Evolutionary conservation across 169 alveolate genomes (phyloP).

Genomic region (Plasmodium relictum): DNA sequence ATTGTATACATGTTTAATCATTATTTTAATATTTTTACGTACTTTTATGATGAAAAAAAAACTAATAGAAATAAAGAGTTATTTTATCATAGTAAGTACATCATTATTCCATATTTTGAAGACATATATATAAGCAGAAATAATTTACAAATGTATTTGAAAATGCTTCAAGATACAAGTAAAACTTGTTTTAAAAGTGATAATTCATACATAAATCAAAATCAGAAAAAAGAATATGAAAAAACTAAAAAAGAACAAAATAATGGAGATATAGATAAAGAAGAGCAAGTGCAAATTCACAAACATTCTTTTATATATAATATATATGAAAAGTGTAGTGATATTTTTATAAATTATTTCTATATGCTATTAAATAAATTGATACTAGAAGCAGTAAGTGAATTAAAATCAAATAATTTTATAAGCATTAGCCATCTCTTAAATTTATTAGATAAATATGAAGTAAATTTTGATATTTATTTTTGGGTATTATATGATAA

Average conservation of each 20-base stretch:
- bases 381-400: conserved; percentile 49
- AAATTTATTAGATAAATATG: conserved; percentile 64
- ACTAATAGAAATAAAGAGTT: conserved; percentile 41
- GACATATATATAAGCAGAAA: conserved; percentile 46
- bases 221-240: too few relatives aligned
- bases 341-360: conserved; percentile 63
- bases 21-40: conserved; percentile 49
- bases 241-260: not conserved
- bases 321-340: conserved; percentile 45
- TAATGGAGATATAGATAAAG: conserved; percentile 12
- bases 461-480: conserved; percentile 39
- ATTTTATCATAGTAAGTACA: conserved; percentile 37
- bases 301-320: conserved; percentile 33
- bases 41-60: conserved; percentile 56
- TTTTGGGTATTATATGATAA: conserved; percentile 68
- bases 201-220: too few relatives aligned
- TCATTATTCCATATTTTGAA: conserved; percentile 65
- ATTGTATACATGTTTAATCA: conserved; percentile 48
- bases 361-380: conserved; percentile 37
- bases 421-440: conserved; percentile 41
- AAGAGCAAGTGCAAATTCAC: conserved; percentile 12
- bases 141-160: conserved; percentile 44
- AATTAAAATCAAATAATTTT: conserved; percentile 61
- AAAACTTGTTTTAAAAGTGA: not conserved
- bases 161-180: conserved; percentile 27